Evolutionary conservation across 2,329 filamentous ascomycete genomes (phyloP), one percentile per base, ranked within the genome.

Genomic region (Cryphonectria naterciae): DNA sequence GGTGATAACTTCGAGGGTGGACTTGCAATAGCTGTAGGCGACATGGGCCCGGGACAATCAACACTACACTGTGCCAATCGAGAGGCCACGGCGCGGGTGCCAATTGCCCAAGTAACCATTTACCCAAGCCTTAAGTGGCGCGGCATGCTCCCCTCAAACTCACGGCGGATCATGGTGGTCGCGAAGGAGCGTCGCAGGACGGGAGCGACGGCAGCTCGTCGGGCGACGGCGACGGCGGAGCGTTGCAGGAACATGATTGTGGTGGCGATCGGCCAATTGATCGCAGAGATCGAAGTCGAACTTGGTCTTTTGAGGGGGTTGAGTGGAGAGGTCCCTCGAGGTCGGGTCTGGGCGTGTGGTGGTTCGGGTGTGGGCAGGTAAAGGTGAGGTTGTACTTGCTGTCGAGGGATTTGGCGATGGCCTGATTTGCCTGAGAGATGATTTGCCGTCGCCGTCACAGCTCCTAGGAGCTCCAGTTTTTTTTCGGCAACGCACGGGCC

Each of bases 131-230:
- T 10, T 10, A n/a, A 11, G 13, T 6, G 78, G 81, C 76, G 37
- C 60, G 56, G 43, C 52, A 39, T 61, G 58, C 37, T 25, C 17
- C 60, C 25, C 35, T 52, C 64, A 69, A 37, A 78, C 85, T 82
- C 89, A 91, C 89, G 85, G 83, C 88, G 88, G 79, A 87, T 81
- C 76, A 88, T 81, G 74, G 88, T 87, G 79, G 85, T 89, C 75
- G 86, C 82, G 80, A 91, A 89, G 81, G 83, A 85, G 81, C 89
- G 88, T 77, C 85, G 85, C 79, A 86, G 81, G 74, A 83, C 81
- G 75, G 88, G 87, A 70, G 82, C 77, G 73, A 84, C 83, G 78
- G 85, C 85, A 73, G 85, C 88, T 74, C 89, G 87, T 80, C 89
- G 89, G 78, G 88, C 88, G 79, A 84, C 87, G 76, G 86, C 83